Base-by-base conservation (phyloP, 495 filamentous ascomycete species). In the Penicillium cataractarum region DNA sequence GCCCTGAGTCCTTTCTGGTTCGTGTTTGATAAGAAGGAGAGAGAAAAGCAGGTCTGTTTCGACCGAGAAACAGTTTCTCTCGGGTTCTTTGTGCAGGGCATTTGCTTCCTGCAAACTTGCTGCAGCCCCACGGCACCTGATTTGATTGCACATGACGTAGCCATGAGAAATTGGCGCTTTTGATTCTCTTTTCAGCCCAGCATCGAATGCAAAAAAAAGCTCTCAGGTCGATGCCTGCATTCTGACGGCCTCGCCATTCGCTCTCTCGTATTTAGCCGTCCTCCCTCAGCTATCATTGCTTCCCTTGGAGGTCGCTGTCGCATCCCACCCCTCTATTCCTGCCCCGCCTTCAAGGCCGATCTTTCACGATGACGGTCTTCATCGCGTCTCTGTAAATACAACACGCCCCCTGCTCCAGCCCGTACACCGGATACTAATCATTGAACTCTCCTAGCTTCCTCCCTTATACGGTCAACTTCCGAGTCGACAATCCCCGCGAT, bases 401-500 rank as follows among this genome's bases (percentile, higher is more conserved):
- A 21, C 40, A 61, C 58, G 42, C 57, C 21, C 17, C n/a, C 42
- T 51, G 57, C 32, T 52, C 52, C 42, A 33, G 55, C 7, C 17
- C 35, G 15, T 44, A 39, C 5, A 26, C 19, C 27, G 57, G 64
- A 57, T 65, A 27, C 27, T 42, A 15, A 54, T 27, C 10, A 19
- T 37, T 6, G 4, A 32, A 8, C 22, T 3, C 26, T 55, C 59
- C 48, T 65, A 97, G 93, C 46, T 96, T 96, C 72, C 87, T 97
- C 29, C 93, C 93, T 6, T 91, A 96, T 70, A 97, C 93, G 3
- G 81, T 97, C 65, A 87, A 94, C 70, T 97, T 97, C 65, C 73
- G 82, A 56, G 63, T 78, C 35, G 70, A 66, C 53, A 68, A 74
- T 49, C 58, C 66, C 29, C 70, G 67, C 65, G 62, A 56, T 57